A percentile compares a stretch with the other conserved stretches of the same genome.
These are phyloP conservation scores for Colletotrichum navitas DNA, from an alignment of 2,329 filamentous ascomycete species.

Conservation along the genomic window DNA sequence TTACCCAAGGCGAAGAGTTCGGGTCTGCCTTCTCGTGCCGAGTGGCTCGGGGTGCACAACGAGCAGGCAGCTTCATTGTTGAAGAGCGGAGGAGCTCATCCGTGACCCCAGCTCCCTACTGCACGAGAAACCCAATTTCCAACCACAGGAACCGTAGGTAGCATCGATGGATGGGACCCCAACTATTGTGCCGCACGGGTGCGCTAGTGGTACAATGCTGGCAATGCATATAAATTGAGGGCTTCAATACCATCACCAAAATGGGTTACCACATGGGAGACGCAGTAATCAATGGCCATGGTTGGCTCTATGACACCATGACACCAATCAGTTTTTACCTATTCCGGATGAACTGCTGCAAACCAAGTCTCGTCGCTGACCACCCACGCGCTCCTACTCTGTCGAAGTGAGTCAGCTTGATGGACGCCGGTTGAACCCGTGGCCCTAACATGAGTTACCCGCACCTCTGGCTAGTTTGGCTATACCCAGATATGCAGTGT, in stretches of 20 bases:
- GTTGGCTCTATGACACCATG: neutral
- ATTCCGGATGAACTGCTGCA: conserved; percentile 12
- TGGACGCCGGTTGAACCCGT: neutral
- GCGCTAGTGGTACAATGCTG: neutral
- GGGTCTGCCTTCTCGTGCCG: neutral
- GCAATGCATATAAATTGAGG: neutral
- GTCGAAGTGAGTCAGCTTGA: neutral
- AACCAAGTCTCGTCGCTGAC: neutral
- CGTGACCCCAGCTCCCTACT: neutral
- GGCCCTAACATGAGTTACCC: too few relatives aligned
- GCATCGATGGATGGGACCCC: conserved; percentile 4
- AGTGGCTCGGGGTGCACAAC: neutral
- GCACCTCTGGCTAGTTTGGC: neutral
- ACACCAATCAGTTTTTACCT: too few relatives aligned
- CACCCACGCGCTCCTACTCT: neutral
- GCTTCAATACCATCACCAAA: neutral
- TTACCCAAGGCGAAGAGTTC: neutral
- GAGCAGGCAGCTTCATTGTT: too few relatives aligned
- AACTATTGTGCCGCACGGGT: neutral
- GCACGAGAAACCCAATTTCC: too few relatives aligned
- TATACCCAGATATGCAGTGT: neutral
- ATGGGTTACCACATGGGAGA: neutral
- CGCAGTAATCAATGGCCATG: neutral
- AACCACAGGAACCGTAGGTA: neutral
- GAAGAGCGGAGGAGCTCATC: neutral